Percentiles rank a stretch among this genome's conserved stretches.
Evolutionary conservation across 768 basidiomycete genomes (phyloP).

Genomic region (Rhizopogon vulgaris): DNA sequence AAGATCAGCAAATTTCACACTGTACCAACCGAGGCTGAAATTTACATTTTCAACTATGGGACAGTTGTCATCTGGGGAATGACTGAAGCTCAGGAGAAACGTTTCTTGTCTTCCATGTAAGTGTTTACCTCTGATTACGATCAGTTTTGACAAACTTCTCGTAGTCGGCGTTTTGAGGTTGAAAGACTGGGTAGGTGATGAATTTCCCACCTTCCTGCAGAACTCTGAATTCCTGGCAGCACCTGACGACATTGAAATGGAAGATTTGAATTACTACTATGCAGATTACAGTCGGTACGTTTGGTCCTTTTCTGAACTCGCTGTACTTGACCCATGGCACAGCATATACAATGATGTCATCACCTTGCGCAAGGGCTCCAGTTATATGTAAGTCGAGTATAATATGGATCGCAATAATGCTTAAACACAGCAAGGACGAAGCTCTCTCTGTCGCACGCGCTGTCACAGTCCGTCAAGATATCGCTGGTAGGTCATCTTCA

Average conservation of each 20-base stretch:
- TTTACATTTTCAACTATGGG: slow-evolving; percentile 91
- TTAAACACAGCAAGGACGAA: slow-evolving; percentile 66
- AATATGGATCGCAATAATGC: slow-evolving; percentile 7
- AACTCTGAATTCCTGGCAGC: slow-evolving; percentile 36
- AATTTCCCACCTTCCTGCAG: not conserved
- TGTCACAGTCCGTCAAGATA: slow-evolving; percentile 96
- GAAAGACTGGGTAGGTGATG: slow-evolving; percentile 68
- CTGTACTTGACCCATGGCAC: slow-evolving; percentile 20
- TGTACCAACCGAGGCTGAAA: slow-evolving; percentile 69
- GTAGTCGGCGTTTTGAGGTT: slow-evolving; percentile 89
- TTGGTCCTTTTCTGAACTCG: slow-evolving; percentile 1
- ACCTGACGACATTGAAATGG: slow-evolving; percentile 89
- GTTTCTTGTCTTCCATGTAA: slow-evolving; percentile 87
- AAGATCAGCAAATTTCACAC: slow-evolving; percentile 66
- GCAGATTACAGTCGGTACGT: slow-evolving; percentile 90
- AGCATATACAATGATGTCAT: slow-evolving; percentile 98
- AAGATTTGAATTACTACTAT: slow-evolving; percentile 95
- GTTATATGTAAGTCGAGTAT: slow-evolving; percentile 72
- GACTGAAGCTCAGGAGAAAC: slow-evolving; percentile 87
- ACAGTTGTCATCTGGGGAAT: slow-evolving; percentile 98
- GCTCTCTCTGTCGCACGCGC: slow-evolving; percentile 87
- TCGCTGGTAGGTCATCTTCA: slow-evolving; percentile 54
- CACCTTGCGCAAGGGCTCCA: slow-evolving; percentile 87
- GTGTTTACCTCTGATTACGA: slow-evolving; percentile 23
- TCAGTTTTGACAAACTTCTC: slow-evolving; percentile 6